phyloP scores from a whole-genome alignment of 257 asterid species.

The Ilex aquifolium region DNA sequence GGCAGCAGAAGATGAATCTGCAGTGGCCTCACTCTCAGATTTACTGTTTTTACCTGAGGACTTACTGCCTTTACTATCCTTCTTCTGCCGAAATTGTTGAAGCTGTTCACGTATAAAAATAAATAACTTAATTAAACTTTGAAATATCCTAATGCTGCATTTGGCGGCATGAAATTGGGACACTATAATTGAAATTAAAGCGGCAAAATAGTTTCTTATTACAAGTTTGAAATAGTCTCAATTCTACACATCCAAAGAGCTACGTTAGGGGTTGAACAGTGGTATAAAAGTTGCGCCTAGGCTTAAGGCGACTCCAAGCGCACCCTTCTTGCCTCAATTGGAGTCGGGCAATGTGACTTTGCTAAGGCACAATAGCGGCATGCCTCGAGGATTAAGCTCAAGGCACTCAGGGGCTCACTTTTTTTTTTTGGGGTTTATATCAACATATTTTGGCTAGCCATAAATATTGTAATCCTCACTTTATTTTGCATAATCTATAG shows the following conservation, averaged over 20 bases:
- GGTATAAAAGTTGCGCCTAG: too few species aligned
- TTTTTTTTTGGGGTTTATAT: too few species aligned
- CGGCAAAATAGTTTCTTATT: not conserved
- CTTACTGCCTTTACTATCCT: slow-evolving; percentile 72
- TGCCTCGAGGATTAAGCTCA: too few species aligned
- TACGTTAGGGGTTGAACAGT: not conserved
- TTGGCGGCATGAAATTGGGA: not conserved
- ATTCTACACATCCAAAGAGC: not conserved
- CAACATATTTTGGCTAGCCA: too few species aligned
- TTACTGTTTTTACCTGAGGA: slow-evolving; percentile 49
- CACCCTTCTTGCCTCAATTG: too few species aligned
- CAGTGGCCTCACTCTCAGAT: slow-evolving; percentile 44
- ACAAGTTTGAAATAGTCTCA: not conserved
- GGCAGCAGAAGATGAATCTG: slow-evolving; percentile 15
- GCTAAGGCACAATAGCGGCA: too few species aligned
- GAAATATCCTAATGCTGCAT: not conserved
- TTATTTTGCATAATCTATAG: too few species aligned
- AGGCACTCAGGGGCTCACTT: too few species aligned
- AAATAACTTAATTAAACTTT: not conserved
- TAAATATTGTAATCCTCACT: too few species aligned
- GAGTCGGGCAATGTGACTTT: too few species aligned
- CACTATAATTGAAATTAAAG: not conserved
- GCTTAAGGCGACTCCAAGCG: too few species aligned
- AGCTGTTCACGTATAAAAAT: slow-evolving; percentile 43
- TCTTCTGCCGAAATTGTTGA: slow-evolving; percentile 92